Evolutionary conservation across 73 alveolate species (phyloP), one percentile per base, ranked within the genome.

Genomic region (Tetrahymena thermophila): DNA sequence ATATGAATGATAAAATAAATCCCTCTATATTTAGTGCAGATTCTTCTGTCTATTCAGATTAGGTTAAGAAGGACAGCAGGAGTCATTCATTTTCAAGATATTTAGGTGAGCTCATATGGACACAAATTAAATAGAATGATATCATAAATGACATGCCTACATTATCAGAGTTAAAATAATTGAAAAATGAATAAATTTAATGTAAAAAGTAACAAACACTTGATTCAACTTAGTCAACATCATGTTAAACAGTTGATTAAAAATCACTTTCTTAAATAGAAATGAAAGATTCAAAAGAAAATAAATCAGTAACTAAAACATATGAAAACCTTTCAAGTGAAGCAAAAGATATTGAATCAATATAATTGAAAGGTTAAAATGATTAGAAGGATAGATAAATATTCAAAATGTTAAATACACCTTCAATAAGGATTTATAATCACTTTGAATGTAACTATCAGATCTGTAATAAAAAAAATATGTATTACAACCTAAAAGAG

Each of bases 381-480:
- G 83, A 50, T 3, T 50, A 50, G 15, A 50, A 19, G 83, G 83
- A 50, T 50, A 50, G 83, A 21, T 71, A 71, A 21, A 28, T 71
- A 7, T n/a, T 71, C 4, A 31, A 71, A 71, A 19, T 71, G 19
- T 28, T n/a, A 7, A 71, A 25, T 71, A 71, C 35, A 4, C 37
- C 89, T 23, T 71, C 35, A 31, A 71, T 71, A 2, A 71, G 93
- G 95, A 93, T 96, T 35, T 98, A 97, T 55, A 97, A 96, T 94
- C 98, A 98, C 94, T 94, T 97, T 95, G 99, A 98, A 93, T 95
- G 95, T 93, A 98, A 98, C 85, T 95, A 83, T 94, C 97, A 98
- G 94, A 37, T 98, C 25, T 95, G 98, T 10, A 97, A 98, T 84
- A 98, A 98, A 94, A 98, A 98, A 85, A 98, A 98, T 11, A 95